Base-by-base conservation (phyloP, 495 filamentous ascomycete genomes). In the Penicillium maclennaniae region DNA sequence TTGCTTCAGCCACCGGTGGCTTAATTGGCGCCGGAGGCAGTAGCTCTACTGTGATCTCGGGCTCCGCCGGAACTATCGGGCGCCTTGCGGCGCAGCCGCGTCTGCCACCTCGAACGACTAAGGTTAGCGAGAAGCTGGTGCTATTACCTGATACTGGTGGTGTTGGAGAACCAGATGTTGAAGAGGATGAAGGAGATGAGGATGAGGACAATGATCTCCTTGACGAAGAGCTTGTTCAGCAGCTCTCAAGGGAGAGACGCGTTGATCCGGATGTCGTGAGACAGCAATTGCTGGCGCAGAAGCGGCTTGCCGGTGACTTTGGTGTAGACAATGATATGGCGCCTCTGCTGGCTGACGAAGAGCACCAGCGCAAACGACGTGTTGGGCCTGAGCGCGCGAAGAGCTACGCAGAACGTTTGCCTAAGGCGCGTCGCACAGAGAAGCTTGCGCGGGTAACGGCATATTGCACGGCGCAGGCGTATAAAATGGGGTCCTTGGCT, bases 381-480 rank as follows among this genome's bases (percentile, higher is more conserved):
- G 76, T 72, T 51, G 61, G 59, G 15, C 69, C 79, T 6, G 79
- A 84, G 58, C 82, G 81, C 52, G 89, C 89, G 39, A 97, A 96
- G 78, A 95, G 87, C 58, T 96, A 96, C 72, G 93, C 95, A 6
- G 93, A 99, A 69, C 82, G 95, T 39, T 68, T 99, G 52, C 93
- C 93, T 7, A 99, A 99, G 70, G 80, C 87, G 4, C 80, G 91
- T 54, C 79, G 93, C 50, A 83, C 90, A 12, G 89, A 96, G 66
- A 93, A 92, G 70, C 71, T 98, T 47, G 80, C 92, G 6, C 80
- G 95, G 45, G 85, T 96, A 23, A 97, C 93, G 51, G 93, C 93
- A 2, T 99, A 97, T 69, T 97, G 92, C 68, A 97, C 92, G 0
- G 95, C 95, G 4, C 89, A 97, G 71, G 87, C 87, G 10, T 97